Percentiles rank a stretch among this genome's conserved stretches.
Evolutionary conservation across 208 protist genomes (phyloP).

Genomic region (Wallacemonas sp.): DNA sequence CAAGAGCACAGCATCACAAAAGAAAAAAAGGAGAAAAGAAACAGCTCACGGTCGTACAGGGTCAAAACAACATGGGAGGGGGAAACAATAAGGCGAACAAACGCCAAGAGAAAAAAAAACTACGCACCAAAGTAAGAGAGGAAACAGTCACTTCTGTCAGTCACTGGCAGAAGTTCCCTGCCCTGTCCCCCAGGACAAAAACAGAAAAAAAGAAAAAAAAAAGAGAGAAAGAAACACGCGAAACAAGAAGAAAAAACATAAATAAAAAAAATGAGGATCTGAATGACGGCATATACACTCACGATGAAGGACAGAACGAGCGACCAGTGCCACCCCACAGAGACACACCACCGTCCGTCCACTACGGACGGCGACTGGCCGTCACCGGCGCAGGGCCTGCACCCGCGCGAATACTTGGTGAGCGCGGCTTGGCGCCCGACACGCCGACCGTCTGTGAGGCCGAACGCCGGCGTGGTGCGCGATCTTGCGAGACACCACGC

Average conservation of each 20-base stretch:
- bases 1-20: constrained; percentile 3
- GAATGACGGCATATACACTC: too few relatives aligned
- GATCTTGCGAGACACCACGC: constrained; percentile 3
- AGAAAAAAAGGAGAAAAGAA: too few relatives aligned
- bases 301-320: constrained; percentile 22
- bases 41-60: too few relatives aligned
- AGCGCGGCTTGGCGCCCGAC: neutral
- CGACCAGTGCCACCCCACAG: too few relatives aligned
- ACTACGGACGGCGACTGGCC: constrained; percentile 3
- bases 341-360: too few relatives aligned
- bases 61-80: too few relatives aligned
- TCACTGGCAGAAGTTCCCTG: too few relatives aligned
- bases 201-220: constrained; percentile 18
- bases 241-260: neutral
- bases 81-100: too few relatives aligned
- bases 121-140: neutral
- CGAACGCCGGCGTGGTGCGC: constrained; percentile 3
- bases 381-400: neutral
- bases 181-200: too few relatives aligned
- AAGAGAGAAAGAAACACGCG: constrained; percentile 21
- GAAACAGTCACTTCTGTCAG: too few relatives aligned
- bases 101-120: neutral
- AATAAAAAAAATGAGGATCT: constrained; percentile 22
- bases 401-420: constrained; percentile 3
- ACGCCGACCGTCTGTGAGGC: neutral